phyloP scores from a whole-genome alignment of 768 basidiomycete species.

The Leccinum aurantiacum region DNA sequence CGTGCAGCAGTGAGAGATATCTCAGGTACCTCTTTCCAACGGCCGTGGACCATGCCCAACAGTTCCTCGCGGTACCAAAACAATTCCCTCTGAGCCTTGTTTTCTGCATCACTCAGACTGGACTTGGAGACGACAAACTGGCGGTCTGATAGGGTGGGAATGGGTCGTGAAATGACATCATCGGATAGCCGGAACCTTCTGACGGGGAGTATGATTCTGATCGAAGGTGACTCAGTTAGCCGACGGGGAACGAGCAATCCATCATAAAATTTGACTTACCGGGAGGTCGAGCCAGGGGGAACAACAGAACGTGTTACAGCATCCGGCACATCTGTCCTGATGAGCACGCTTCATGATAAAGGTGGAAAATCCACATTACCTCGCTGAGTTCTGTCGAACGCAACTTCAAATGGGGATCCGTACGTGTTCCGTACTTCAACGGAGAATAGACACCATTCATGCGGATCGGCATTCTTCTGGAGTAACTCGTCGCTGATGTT shows the following conservation, averaged over 20 bases:
- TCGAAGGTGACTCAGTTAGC: slow-evolving; percentile 6
- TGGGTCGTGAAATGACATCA: slow-evolving; percentile 57
- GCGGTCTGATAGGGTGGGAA: slow-evolving; percentile 82
- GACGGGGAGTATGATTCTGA: slow-evolving; percentile 68
- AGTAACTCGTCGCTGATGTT: slow-evolving; percentile 26
- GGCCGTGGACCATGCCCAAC: slow-evolving; percentile 62
- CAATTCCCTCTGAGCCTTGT: slow-evolving; percentile 67
- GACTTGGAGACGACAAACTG: slow-evolving; percentile 89
- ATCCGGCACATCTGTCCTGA: slow-evolving; percentile 38
- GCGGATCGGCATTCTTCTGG: slow-evolving; percentile 47
- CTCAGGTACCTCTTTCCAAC: slow-evolving; percentile 78
- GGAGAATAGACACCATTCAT: slow-evolving; percentile 83
- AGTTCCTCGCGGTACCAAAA: slow-evolving; percentile 98
- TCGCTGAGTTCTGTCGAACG: slow-evolving; percentile 64
- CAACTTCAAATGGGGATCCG: slow-evolving; percentile 87
- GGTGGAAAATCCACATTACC: slow-evolving; percentile 39
- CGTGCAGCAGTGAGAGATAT: neutral
- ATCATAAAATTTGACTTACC: slow-evolving; percentile 44
- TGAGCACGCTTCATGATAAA: slow-evolving; percentile 1
- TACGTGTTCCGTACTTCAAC: slow-evolving; percentile 92
- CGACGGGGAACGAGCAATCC: neutral
- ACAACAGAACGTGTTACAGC: slow-evolving; percentile 57
- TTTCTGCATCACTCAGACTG: slow-evolving; percentile 56
- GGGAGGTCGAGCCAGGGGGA: slow-evolving; percentile 84
- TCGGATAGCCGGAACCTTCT: slow-evolving; percentile 65